Base-by-base conservation (phyloP, 2,329 filamentous ascomycete genomes). In the Fusarium sulawesiense region DNA sequence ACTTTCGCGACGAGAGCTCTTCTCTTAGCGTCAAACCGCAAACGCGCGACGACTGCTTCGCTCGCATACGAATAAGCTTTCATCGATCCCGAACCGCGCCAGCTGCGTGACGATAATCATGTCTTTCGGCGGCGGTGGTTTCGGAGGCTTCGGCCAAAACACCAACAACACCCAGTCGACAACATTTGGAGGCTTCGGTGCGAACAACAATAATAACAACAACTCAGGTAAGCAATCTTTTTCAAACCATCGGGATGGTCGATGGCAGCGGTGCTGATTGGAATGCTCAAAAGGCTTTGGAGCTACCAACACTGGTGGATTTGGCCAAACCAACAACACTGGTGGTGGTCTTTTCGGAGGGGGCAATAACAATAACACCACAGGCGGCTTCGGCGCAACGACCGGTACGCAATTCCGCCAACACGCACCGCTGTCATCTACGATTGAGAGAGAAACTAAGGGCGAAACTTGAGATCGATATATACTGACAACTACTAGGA, bases 111-210 rank as follows among this genome's bases (percentile, higher is more conserved):
- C 56, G 47, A 65, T 57, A 76, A 83, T 70, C 76, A 89, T 89
- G 87, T 87, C 87, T 75, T 87, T 87, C 74, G 83, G 84, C 73
- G 81, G 83, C 70, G 83, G 84, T 54, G 83, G 84, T 54, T 73
- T 77, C 63, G 70, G 73, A 27, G 71, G 87, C 83, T 91, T 91
- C 80, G 88, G 88, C 80, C 84, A 85, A 76, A 85, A 84, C 68
- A 88, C 70, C 66, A 83, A 75, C 68, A 80, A 76, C 70, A 81
- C 80, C 51, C 80, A 83, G 76, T 71, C 79, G 75, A 73, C 79
- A 23, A 73, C 81, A 23, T 92, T 92, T 79, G 87, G 87, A 72
- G 88, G 88, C 46, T 90, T 88, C 64, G 86, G 86, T 41, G 55
- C 80, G 58, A 81, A 76, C 54, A 74, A 76, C 50, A 74, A 68